Base-by-base conservation (phyloP, 768 basidiomycete genomes). In the Rickenella mellea region DNA sequence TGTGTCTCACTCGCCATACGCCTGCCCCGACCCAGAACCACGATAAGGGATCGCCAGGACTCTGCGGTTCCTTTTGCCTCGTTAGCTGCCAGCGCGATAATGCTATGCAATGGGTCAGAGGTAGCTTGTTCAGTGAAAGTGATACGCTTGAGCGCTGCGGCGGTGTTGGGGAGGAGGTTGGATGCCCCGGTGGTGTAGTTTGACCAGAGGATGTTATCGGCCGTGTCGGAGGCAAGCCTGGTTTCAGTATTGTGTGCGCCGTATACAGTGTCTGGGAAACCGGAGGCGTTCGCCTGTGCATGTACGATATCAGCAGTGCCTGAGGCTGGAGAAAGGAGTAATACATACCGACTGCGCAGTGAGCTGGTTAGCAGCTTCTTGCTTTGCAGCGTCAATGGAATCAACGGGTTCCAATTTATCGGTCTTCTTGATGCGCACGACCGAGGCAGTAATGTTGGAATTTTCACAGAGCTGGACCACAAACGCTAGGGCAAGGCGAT, bases 401-500 rank as follows among this genome's bases (percentile, higher is more conserved):
- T 46, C 59, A 5, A 55, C 25, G 5, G 57, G 58, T 4, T 58
- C 66, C 10, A 67, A 41, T 14, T 40, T 40, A 28, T 59, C 76
- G 2, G 54, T 51, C 57, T 70, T 79, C 17, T 49, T 52, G 25
- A 94, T 64, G 38, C 80, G 67, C 1, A 94, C 63, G 0, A 90
- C 76, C 0, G 85, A 90, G 1, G 88, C 96, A 4, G 61, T 73
- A 0, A 88, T 70, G 27, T 58, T 62, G 0, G 73, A 57, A 47
- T 83, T 80, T 25, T 61, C 60, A 43, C 91, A 85, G 22, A 85
- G 55, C 57, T 97, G 93, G 26, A 87, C 76, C 4, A 89, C 75
- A 52, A 98, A 78, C 24, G 73, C 64, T 21, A 98, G 64, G 0
- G 89, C 88, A 17, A 90, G 68, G 1, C 96, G 78, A 57, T 97